Conservation (phyloP, 2,329 filamentous ascomycete genomes). For the Sarocladiaceae sp. region DNA sequence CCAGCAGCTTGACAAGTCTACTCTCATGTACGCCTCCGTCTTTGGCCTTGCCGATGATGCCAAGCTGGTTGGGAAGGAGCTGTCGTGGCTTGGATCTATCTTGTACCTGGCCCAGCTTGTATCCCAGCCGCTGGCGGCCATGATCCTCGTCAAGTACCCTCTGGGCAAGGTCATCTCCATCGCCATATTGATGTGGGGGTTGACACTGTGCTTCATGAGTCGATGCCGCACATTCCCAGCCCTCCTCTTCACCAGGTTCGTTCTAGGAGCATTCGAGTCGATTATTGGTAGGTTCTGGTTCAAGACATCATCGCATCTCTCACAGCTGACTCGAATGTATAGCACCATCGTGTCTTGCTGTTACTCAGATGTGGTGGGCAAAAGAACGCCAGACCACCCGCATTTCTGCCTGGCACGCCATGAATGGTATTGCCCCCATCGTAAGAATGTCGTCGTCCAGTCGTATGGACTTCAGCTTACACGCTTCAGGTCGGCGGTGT, state of each 20-base stretch:
- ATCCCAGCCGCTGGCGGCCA: conserved; percentile 49
- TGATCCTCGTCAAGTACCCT: conserved; percentile 53
- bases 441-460: conserved; percentile 18
- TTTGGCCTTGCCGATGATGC: conserved; percentile 57
- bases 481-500: conserved; percentile 40
- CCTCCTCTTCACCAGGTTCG: conserved; percentile 45
- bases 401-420: conserved; percentile 53
- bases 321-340: background rate
- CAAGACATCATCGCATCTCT: too few species aligned
- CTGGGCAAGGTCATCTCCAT: conserved; percentile 56
- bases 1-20: conserved; percentile 57
- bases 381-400: conserved; percentile 43
- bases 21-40: conserved; percentile 54
- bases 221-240: conserved; percentile 42
- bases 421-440: conserved; percentile 54
- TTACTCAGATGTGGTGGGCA: conserved; percentile 58
- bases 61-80: conserved; percentile 48
- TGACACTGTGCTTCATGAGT: conserved; percentile 44
- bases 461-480: conserved; percentile 10
- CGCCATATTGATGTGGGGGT: conserved; percentile 49
- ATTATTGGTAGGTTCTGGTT: conserved; percentile 17
- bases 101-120: conserved; percentile 54
- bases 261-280: conserved; percentile 52
- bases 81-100: conserved; percentile 56
- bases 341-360: conserved; percentile 47